A percentile compares a stretch with the other conserved stretches of the same genome.
These are phyloP conservation scores for Letharia columbiana DNA, from an alignment of 495 filamentous ascomycete genomes.

Conservation along the genomic window DNA sequence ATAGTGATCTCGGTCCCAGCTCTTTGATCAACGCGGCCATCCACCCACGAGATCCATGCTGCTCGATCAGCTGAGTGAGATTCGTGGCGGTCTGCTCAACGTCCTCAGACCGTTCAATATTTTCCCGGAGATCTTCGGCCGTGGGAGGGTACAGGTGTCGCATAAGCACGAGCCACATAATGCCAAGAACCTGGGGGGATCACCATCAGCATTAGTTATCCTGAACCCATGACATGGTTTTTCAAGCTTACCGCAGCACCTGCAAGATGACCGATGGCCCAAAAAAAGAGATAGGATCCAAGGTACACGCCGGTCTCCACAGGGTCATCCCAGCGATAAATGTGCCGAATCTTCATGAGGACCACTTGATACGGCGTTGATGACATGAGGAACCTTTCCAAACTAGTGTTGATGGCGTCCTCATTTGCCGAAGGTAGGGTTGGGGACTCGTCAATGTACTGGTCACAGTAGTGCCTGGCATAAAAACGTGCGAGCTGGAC, in stretches of 20 bases:
- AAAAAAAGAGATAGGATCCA: slow-evolving; percentile 26
- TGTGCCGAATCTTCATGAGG: slow-evolving; percentile 28
- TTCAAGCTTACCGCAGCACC: not conserved
- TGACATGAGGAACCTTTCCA: slow-evolving; percentile 34
- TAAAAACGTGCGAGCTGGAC: slow-evolving; percentile 28
- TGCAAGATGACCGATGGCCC: slow-evolving; percentile 24
- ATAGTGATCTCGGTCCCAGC: slow-evolving; percentile 29
- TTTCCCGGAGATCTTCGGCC: slow-evolving; percentile 28
- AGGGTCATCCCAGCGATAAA: slow-evolving; percentile 35
- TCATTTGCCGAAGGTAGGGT: slow-evolving; percentile 28
- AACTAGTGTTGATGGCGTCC: slow-evolving; percentile 27
- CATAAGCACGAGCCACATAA: not conserved
- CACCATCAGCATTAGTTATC: not conserved
- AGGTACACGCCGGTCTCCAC: slow-evolving; percentile 28
- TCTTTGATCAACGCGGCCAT: slow-evolving; percentile 27
- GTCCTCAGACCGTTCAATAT: slow-evolving; percentile 27
- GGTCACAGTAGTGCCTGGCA: slow-evolving; percentile 29
- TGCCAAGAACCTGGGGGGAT: not conserved
- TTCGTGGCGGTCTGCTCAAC: slow-evolving; percentile 24
- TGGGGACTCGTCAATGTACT: slow-evolving; percentile 32
- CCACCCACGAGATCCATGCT: slow-evolving; percentile 30
- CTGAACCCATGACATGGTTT: too few species aligned
- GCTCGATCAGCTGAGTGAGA: slow-evolving; percentile 33
- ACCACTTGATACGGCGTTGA: slow-evolving; percentile 32
- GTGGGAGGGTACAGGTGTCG: slow-evolving; percentile 12